A percentile compares a stretch with the other conserved stretches of the same genome.
Conservation (phyloP, 495 filamentous ascomycete species). For the Aspergillus sparsus region DNA sequence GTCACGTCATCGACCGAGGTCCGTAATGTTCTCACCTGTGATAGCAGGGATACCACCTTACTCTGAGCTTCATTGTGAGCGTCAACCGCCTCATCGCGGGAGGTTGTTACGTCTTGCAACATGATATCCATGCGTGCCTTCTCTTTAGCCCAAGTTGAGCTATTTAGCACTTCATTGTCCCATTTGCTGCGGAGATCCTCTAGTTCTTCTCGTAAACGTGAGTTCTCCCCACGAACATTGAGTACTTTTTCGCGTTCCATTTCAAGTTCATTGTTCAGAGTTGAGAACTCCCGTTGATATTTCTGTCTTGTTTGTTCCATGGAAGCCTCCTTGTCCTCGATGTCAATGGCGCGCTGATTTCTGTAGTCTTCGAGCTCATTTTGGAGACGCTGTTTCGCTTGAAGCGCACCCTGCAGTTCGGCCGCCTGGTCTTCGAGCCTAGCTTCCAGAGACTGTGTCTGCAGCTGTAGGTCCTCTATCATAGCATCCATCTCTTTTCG, state of each 20-base stretch:
- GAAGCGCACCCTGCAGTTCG: conserved; percentile 80
- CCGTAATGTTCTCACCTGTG: conserved; percentile 85
- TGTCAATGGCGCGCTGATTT: conserved; percentile 89
- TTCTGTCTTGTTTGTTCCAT: conserved; percentile 98
- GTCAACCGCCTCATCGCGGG: conserved; percentile 85
- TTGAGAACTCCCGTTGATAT: conserved; percentile 90
- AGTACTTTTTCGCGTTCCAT: conserved; percentile 86
- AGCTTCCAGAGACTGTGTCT: conserved; percentile 86
- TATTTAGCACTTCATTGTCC: conserved; percentile 98
- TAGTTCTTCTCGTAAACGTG: conserved; percentile 85
- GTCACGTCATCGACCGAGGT: conserved; percentile 83
- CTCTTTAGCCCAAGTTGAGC: conserved; percentile 97
- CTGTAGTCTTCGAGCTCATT: conserved; percentile 98
- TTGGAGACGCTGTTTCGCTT: conserved; percentile 92
- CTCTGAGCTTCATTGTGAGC: conserved; percentile 95
- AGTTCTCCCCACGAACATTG: conserved; percentile 64
- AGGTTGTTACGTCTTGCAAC: conserved; percentile 83
- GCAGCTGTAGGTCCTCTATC: conserved; percentile 87
- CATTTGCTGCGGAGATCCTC: conserved; percentile 95
- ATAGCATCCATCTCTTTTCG: conserved; percentile 84
- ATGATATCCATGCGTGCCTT: conserved; percentile 90
- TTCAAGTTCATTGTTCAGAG: conserved; percentile 86
- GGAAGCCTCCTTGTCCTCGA: conserved; percentile 93
- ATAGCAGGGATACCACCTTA: conserved; percentile 84
- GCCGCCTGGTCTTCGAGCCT: conserved; percentile 89